phyloP scores from a whole-genome alignment of 495 filamentous ascomycete species.

The Clavariopsis aquatica region DNA sequence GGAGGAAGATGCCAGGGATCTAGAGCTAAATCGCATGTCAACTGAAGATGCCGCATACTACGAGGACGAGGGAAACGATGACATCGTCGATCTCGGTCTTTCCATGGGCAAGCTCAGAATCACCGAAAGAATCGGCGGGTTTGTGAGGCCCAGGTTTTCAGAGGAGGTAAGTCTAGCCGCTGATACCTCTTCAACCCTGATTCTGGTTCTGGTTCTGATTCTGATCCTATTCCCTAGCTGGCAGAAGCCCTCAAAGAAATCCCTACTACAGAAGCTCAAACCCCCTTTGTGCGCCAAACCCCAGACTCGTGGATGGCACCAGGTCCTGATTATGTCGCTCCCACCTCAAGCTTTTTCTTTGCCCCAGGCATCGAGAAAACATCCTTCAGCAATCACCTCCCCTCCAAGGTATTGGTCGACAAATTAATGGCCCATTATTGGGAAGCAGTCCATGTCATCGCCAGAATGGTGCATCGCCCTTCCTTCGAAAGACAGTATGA shows the following conservation, averaged over 20 bases:
- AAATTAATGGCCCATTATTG: conserved; percentile 66
- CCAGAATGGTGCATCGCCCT: conserved; percentile 62
- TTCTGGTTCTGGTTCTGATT: not conserved
- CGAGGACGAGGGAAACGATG: conserved; percentile 57
- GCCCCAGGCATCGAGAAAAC: conserved; percentile 52
- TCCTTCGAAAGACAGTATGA: conserved; percentile 64
- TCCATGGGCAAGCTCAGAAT: conserved; percentile 70
- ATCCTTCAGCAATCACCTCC: conserved; percentile 59
- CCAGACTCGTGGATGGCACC: conserved; percentile 39
- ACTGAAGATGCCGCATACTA: conserved; percentile 64
- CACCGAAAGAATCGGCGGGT: conserved; percentile 67
- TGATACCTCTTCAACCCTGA: not conserved
- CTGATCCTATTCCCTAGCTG: conserved; percentile 6
- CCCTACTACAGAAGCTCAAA: conserved; percentile 8
- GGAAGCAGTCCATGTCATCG: conserved; percentile 64
- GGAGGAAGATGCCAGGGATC: conserved; percentile 47
- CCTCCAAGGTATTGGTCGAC: conserved; percentile 53
- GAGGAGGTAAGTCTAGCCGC: conserved; percentile 57
- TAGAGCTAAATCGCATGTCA: conserved; percentile 59
- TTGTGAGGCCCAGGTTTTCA: conserved; percentile 57
- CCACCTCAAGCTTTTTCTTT: conserved; percentile 68
- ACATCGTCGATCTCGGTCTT: conserved; percentile 69
- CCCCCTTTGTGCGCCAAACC: conserved; percentile 12
- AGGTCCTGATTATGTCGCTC: conserved; percentile 45
- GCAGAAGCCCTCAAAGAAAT: conserved; percentile 28